Conservation (phyloP, 305 asterid genomes). For the Vinca major region DNA sequence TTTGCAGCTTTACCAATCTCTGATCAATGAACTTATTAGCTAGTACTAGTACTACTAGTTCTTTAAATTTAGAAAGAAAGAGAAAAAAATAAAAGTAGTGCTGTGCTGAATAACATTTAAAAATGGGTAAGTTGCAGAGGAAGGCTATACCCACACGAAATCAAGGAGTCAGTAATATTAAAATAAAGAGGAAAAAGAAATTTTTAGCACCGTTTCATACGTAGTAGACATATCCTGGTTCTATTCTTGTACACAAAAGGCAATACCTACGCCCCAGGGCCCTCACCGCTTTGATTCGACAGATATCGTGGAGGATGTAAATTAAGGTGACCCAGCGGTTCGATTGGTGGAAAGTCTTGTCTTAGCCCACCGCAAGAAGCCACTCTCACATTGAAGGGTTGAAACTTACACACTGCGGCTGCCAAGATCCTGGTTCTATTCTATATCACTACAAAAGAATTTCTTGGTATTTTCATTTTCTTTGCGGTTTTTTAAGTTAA, state of each 20-base stretch:
- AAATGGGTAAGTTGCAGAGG: constrained; percentile 20
- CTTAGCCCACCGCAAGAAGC: too few relatives aligned
- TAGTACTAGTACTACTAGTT: neutral
- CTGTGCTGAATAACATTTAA: neutral
- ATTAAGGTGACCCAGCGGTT: too few relatives aligned
- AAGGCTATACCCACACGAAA: constrained; percentile 55
- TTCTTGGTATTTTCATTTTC: neutral
- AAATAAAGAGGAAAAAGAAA: constrained; percentile 3
- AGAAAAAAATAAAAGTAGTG: neutral
- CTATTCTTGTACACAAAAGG: too few relatives aligned
- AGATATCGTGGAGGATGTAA: too few relatives aligned
- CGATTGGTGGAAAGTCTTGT: too few relatives aligned
- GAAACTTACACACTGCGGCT: too few relatives aligned
- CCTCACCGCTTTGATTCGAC: too few relatives aligned
- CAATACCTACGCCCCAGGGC: too few relatives aligned
- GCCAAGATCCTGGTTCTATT: constrained; percentile 8
- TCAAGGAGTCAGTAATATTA: constrained; percentile 28
- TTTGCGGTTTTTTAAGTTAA: constrained; percentile 9
- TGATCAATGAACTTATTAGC: constrained; percentile 7
- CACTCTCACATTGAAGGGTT: too few relatives aligned
- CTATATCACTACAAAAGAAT: neutral
- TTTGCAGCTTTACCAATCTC: constrained; percentile 46
- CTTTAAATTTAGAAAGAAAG: neutral
- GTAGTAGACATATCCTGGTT: neutral
- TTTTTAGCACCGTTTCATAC: constrained; percentile 15